These are phyloP conservation scores for Chlorella sorokiniana DNA, from an alignment of 139 green algal species.

Conservation along the genomic window DNA sequence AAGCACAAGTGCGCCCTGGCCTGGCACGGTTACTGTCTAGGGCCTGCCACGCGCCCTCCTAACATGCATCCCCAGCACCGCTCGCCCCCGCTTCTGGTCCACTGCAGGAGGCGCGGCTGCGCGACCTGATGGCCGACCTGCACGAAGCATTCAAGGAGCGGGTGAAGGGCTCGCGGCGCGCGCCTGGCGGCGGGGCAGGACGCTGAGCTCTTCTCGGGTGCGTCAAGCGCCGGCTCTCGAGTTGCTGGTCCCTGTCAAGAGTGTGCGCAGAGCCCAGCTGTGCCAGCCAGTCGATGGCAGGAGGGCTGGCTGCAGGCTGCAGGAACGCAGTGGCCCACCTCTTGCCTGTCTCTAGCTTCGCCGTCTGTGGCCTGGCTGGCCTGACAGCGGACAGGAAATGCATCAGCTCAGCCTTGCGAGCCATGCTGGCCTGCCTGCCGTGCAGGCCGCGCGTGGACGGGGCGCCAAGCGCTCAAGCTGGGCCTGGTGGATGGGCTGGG, in stretches of 20 bases:
- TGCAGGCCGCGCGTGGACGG: conserved; percentile 52
- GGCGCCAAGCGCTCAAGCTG: conserved; percentile 44
- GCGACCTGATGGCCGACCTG: conserved; percentile 45
- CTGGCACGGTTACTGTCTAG: too few species aligned
- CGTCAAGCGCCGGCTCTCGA: neutral
- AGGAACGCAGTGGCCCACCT: too few species aligned
- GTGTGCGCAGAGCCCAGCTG: too few species aligned
- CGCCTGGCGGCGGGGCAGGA: conserved; percentile 31
- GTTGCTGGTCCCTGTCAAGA: neutral
- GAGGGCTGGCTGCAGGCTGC: too few species aligned
- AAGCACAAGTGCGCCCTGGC: too few species aligned
- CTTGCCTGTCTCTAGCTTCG: neutral
- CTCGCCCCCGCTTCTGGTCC: neutral
- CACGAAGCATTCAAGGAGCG: conserved; percentile 43
- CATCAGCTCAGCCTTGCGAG: too few species aligned
- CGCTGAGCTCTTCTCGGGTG: conserved; percentile 44
- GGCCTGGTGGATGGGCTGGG: conserved; percentile 49
- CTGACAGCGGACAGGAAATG: too few species aligned
- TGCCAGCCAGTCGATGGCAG: too few species aligned
- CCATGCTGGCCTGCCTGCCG: neutral
- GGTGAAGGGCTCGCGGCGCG: conserved; percentile 21
- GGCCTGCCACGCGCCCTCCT: neutral
- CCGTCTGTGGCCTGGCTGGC: neutral
- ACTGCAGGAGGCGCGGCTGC: conserved; percentile 35
- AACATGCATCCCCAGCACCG: neutral